phyloP scores from a whole-genome alignment of 179 eudicot genomes.

The Actinidia arguta region DNA sequence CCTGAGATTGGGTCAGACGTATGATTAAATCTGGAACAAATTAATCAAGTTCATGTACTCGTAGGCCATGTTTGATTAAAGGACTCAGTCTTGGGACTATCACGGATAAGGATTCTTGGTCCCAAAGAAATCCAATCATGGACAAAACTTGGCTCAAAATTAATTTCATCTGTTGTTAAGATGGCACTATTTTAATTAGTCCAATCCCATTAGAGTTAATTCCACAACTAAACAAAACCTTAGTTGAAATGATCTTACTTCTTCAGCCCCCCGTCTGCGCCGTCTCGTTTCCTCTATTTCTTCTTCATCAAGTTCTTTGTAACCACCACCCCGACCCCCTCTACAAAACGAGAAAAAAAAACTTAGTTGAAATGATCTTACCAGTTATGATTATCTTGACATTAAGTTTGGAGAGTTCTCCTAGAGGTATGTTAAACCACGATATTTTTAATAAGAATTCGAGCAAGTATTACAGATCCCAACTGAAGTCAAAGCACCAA shows the following conservation, averaged over 20 bases:
- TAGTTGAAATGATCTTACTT: conserved; percentile 49
- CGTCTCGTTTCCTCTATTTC: conserved; percentile 94
- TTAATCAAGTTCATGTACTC: neutral
- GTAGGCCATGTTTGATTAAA: too few species aligned
- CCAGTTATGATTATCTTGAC: neutral
- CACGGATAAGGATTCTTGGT: too few species aligned
- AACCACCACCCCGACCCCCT: conserved; percentile 99
- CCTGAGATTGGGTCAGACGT: neutral
- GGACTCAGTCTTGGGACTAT: too few species aligned
- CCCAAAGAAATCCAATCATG: too few species aligned
- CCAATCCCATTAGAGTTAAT: too few species aligned
- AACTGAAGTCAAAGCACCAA: neutral
- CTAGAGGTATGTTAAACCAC: neutral
- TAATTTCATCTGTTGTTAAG: too few species aligned
- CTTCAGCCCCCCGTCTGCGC: conserved; percentile 95
- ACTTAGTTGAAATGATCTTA: neutral
- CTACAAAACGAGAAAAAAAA: conserved; percentile 38
- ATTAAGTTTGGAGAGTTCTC: neutral
- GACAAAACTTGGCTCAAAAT: too few species aligned
- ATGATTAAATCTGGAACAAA: neutral
- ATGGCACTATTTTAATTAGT: too few species aligned
- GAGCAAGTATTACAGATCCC: neutral
- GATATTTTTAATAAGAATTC: neutral
- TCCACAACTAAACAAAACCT: too few species aligned
- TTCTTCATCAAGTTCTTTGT: conserved; percentile 98